Base-by-base conservation (phyloP, 129 eudicot species). In the Chrysanthemum lavandulifolium region DNA sequence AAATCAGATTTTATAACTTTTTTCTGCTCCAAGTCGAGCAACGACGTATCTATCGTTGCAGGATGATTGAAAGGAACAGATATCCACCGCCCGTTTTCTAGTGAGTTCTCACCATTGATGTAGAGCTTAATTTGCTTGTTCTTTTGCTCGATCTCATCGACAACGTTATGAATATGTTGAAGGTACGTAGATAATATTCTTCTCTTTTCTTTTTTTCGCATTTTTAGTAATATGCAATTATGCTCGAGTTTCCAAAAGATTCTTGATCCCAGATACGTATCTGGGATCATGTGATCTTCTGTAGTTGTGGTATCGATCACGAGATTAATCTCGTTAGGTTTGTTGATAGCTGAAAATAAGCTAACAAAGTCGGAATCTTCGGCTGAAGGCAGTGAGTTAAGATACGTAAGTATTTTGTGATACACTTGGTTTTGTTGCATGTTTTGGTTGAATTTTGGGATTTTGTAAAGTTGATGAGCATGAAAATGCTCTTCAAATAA, bases 361-460 rank as follows among this genome's bases (percentile, higher is more conserved):
- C 84, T 90, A 13, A 86, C 84, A 45, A 73, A 86, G 79, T 94
- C 88, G 33, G 96, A 87, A 67, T 90, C 95, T 65, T 88, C 97
- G 47, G 86, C 81, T 10, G 79, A 61, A 0, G 91, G 84, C 31
- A 94, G 74, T 0, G 96, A 94, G 19, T 90, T 90, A 5, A 94
- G 87, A 82, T 94, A 94, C 16, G 71, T 65, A 13, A 80, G 25
- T 13, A 84, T 83, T 67, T 85, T 88, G 27, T 83, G 78, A 63
- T 87, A 84, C 27, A 94, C 90, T 63, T 84, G 97, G 78, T 94
- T 94, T 40, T 90, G 92, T 71, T 87, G 98, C 91, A 82, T 86
- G 79, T 87, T 79, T 3, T 82, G 82, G 72, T 94, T 90, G 89
- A 94, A 94, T 81, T 77, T 82, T 9, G 98, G 98, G 74, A 94